phyloP scores from a whole-genome alignment of 2,329 filamentous ascomycete species.

The Aureobasidium sp. region DNA sequence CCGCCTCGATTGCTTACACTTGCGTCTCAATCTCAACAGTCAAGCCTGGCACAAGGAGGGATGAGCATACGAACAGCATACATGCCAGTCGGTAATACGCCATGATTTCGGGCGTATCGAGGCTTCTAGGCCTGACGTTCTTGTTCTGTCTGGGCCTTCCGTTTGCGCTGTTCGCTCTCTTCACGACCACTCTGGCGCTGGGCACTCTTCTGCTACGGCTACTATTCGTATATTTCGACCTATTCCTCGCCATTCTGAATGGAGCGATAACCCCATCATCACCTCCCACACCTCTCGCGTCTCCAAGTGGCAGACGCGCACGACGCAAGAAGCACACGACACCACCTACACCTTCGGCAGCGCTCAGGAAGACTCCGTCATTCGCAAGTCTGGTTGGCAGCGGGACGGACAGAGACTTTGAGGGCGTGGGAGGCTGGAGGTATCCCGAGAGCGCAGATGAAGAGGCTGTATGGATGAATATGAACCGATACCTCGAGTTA shows the following conservation, averaged over 20 bases:
- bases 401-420: conserved; percentile 32
- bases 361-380: conserved; percentile 26
- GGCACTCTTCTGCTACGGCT: conserved; percentile 34
- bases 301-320: conserved; percentile 23
- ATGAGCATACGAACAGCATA: not conserved
- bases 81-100: not conserved
- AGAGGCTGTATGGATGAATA: conserved; percentile 39
- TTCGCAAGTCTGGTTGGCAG: conserved; percentile 30
- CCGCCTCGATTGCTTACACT: not conserved
- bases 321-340: conserved; percentile 13
- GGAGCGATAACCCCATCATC: conserved; percentile 20
- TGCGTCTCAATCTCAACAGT: not conserved
- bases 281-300: conserved; percentile 24
- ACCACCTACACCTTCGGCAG: conserved; percentile 18
- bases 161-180: conserved; percentile 31
- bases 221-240: conserved; percentile 37
- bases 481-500: conserved; percentile 37
- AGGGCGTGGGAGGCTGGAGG: conserved; percentile 38
- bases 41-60: not conserved
- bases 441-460: conserved; percentile 33
- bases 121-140: conserved; percentile 3
- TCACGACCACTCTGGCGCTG: conserved; percentile 35
- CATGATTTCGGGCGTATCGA: conserved; percentile 4
- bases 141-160: conserved; percentile 24
- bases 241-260: conserved; percentile 34